phyloP scores from a whole-genome alignment of 768 basidiomycete species.

The Russula virescens region DNA sequence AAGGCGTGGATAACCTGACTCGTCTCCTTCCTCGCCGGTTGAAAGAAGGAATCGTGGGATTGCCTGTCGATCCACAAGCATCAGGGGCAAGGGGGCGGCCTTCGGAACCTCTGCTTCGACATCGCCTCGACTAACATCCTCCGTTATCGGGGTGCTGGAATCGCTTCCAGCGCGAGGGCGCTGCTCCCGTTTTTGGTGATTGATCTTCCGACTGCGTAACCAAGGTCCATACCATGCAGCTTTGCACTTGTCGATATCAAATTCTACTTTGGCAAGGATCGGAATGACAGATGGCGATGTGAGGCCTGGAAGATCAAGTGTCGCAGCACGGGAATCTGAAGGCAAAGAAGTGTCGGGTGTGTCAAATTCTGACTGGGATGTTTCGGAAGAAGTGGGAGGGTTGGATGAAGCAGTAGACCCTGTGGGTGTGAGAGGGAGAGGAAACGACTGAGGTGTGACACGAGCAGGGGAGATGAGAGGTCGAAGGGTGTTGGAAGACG shows the following conservation, averaged over 20 bases:
- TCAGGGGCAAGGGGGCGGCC: constrained; percentile 43
- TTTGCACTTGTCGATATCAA: constrained; percentile 78
- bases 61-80: constrained; percentile 41
- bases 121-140: constrained; percentile 26
- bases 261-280: constrained; percentile 90
- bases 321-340: constrained; percentile 38
- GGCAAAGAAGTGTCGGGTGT: constrained; percentile 29
- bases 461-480: constrained; percentile 39
- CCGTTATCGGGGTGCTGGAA: constrained; percentile 6
- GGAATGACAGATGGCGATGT: constrained; percentile 61
- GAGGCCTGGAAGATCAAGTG: constrained; percentile 63
- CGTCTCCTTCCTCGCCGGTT: constrained; percentile 25
- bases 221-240: constrained; percentile 88
- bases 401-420: constrained; percentile 50
- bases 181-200: constrained; percentile 48
- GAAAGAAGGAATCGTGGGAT: constrained; percentile 26
- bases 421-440: constrained; percentile 32
- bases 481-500: constrained; percentile 33
- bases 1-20: constrained; percentile 8
- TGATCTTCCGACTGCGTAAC: constrained; percentile 57
- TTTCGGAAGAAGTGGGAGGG: constrained; percentile 32
- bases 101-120: constrained; percentile 25
- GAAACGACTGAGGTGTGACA: constrained; percentile 31
- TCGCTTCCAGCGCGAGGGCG: constrained; percentile 17
- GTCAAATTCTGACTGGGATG: constrained; percentile 26